phyloP scores from a whole-genome alignment of 2,329 filamentous ascomycete genomes.

The Macroventuria anomochaeta region DNA sequence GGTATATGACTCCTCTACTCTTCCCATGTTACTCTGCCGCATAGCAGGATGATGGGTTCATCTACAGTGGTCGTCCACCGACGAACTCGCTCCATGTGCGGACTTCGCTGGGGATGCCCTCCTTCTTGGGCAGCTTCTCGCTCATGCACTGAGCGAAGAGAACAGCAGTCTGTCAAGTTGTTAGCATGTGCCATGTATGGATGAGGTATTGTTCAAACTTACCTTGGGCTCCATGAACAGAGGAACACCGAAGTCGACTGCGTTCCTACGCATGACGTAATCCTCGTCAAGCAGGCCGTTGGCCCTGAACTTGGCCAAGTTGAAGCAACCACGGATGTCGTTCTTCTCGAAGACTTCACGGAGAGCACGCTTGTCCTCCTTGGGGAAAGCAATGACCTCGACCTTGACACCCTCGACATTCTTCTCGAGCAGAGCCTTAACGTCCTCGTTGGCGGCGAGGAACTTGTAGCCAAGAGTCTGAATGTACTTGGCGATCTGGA shows the following conservation, averaged over 20 bases:
- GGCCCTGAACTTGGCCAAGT: conserved; percentile 82
- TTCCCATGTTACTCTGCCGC: conserved; percentile 8
- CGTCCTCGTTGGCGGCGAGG: conserved; percentile 79
- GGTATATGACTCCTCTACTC: conserved; percentile 10
- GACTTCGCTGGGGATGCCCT: conserved; percentile 90
- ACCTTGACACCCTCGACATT: conserved; percentile 72
- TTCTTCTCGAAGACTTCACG: conserved; percentile 97
- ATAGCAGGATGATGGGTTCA: conserved; percentile 3
- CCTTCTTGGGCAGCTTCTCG: conserved; percentile 87
- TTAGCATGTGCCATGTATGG: conserved; percentile 25
- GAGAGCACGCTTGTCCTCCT: conserved; percentile 91
- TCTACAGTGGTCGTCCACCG: conserved; percentile 57
- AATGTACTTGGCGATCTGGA: conserved; percentile 83
- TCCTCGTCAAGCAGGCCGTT: conserved; percentile 89
- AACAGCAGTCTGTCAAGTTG: conserved; percentile 75
- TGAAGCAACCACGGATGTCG: conserved; percentile 94
- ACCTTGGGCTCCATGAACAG: conserved; percentile 99
- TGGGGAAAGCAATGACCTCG: conserved; percentile 95
- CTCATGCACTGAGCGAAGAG: conserved; percentile 97
- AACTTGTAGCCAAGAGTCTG: conserved; percentile 93
- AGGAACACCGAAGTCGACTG: conserved; percentile 96
- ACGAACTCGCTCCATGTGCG: conserved; percentile 95
- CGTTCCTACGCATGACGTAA: conserved; percentile 98
- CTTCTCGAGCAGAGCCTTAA: conserved; percentile 84
- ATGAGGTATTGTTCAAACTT: conserved; percentile 47